These are phyloP conservation scores for Globisporangium yorkense DNA, from an alignment of 352 stramenopile genomes.

Conservation along the genomic window DNA sequence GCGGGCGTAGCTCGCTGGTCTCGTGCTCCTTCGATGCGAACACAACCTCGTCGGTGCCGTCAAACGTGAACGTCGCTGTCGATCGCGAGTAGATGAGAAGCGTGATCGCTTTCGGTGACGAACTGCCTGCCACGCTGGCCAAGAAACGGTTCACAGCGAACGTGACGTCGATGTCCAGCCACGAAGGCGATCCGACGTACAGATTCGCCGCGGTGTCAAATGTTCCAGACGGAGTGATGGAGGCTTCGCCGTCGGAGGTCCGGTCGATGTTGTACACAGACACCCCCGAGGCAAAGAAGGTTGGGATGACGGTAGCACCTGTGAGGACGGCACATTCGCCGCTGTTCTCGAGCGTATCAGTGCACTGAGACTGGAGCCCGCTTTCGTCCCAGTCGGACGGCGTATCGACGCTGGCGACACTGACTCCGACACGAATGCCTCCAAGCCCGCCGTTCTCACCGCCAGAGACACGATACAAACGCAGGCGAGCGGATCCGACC, in stretches of 20 bases:
- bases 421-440: slow-evolving; percentile 44
- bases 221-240: slow-evolving; percentile 21
- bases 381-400: slow-evolving; percentile 35
- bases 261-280: slow-evolving; percentile 24
- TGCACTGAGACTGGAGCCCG: slow-evolving; percentile 13
- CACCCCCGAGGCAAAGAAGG: slow-evolving; percentile 26
- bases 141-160: slow-evolving; percentile 48
- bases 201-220: slow-evolving; percentile 36
- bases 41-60: slow-evolving; percentile 41
- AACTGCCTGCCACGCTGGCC: slow-evolving; percentile 13
- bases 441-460: slow-evolving; percentile 61
- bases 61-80: slow-evolving; percentile 35
- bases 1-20: slow-evolving; percentile 23
- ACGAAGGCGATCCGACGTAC: slow-evolving; percentile 31
- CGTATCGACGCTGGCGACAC: slow-evolving; percentile 12
- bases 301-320: slow-evolving; percentile 11
- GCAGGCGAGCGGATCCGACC: slow-evolving; percentile 42
- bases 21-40: slow-evolving; percentile 57
- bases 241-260: slow-evolving; percentile 20
- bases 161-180: slow-evolving; percentile 69
- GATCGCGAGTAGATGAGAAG: slow-evolving; percentile 49
- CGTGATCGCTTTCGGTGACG: slow-evolving; percentile 28
- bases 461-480: slow-evolving; percentile 47
- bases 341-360: slow-evolving; percentile 7
- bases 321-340: slow-evolving; percentile 20